Percentiles rank a stretch among this genome's conserved stretches.
phyloP scores from a whole-genome alignment of 1,284 basidiomycete genomes.

The Moesziomyces parantarcticus region DNA sequence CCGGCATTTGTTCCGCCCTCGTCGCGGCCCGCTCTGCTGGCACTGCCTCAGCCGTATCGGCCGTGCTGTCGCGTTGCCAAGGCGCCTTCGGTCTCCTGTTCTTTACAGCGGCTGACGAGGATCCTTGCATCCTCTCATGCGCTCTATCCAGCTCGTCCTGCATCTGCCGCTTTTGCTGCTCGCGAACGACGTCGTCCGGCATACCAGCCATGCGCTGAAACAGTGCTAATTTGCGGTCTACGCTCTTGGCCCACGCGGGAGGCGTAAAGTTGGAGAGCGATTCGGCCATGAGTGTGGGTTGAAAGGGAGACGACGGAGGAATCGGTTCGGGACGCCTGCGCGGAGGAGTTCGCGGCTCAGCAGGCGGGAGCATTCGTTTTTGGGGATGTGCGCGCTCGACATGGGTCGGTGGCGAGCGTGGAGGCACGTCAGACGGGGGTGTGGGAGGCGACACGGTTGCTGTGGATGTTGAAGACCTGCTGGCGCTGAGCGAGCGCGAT shows the following conservation, averaged over 20 bases:
- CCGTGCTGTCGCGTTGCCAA: too few species aligned
- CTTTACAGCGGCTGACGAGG: not conserved
- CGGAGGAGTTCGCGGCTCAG: slow-evolving; percentile 5
- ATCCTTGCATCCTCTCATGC: slow-evolving; percentile 22
- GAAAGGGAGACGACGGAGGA: slow-evolving; percentile 14
- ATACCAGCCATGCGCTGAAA: slow-evolving; percentile 37
- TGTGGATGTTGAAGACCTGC: slow-evolving; percentile 12
- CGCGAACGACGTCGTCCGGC: slow-evolving; percentile 8
- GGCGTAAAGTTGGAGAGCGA: slow-evolving; percentile 42
- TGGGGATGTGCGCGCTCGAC: too few species aligned
- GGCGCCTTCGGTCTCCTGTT: not conserved
- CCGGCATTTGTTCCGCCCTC: not conserved
- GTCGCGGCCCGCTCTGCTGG: not conserved
- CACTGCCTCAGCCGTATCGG: not conserved
- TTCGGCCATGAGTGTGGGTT: slow-evolving; percentile 27
- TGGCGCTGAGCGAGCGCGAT: slow-evolving; percentile 23
- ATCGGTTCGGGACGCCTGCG: not conserved
- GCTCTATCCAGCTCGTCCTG: slow-evolving; percentile 21
- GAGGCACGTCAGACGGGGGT: not conserved
- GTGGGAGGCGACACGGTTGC: slow-evolving; percentile 3
- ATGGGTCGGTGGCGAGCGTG: not conserved
- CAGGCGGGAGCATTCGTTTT: not conserved
- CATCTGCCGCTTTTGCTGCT: slow-evolving; percentile 14
- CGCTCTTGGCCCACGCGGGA: slow-evolving; percentile 22
- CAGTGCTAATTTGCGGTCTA: slow-evolving; percentile 9